Percentiles rank a stretch among this genome's conserved stretches.
phyloP scores from a whole-genome alignment of 2,329 filamentous ascomycete species.

The Teratosphaeria destructans region DNA sequence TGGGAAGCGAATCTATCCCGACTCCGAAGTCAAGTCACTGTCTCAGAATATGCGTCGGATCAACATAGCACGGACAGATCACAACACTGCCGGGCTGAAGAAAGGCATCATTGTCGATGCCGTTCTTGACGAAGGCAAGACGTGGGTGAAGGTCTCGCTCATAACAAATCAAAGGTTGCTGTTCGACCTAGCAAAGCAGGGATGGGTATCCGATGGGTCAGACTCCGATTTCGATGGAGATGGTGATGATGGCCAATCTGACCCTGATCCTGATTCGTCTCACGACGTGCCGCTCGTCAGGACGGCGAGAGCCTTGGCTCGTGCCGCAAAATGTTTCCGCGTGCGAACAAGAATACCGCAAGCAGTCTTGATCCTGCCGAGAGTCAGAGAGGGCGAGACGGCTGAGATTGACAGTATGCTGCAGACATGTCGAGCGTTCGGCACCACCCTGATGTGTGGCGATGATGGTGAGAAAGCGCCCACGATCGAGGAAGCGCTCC shows the following conservation, averaged over 20 bases:
- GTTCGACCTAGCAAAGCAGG: constrained; percentile 59
- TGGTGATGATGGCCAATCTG: constrained; percentile 9
- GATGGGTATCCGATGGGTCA: constrained; percentile 46
- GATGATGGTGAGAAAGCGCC: constrained; percentile 14
- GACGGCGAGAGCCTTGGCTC: constrained; percentile 47
- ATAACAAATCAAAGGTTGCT: constrained; percentile 53
- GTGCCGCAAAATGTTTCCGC: constrained; percentile 46
- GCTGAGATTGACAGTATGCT: constrained; percentile 49
- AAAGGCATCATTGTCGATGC: constrained; percentile 47
- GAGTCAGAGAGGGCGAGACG: constrained; percentile 41
- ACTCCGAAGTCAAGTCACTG: constrained; percentile 26
- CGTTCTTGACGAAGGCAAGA: constrained; percentile 49
- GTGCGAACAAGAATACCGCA: constrained; percentile 50
- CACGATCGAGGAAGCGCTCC: constrained; percentile 17
- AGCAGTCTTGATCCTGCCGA: constrained; percentile 51
- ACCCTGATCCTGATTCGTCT: constrained; percentile 36
- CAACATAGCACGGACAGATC: constrained; percentile 14
- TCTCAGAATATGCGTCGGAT: constrained; percentile 16
- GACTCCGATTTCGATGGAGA: constrained; percentile 31
- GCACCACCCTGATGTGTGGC: constrained; percentile 28
- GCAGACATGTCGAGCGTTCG: constrained; percentile 43
- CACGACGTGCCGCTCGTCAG: constrained; percentile 48
- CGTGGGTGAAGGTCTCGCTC: constrained; percentile 61
- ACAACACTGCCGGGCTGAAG: constrained; percentile 5
- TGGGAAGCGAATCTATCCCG: constrained; percentile 46